Base-by-base conservation (phyloP, 345 rosid genomes). In the Geranium brycei region DNA sequence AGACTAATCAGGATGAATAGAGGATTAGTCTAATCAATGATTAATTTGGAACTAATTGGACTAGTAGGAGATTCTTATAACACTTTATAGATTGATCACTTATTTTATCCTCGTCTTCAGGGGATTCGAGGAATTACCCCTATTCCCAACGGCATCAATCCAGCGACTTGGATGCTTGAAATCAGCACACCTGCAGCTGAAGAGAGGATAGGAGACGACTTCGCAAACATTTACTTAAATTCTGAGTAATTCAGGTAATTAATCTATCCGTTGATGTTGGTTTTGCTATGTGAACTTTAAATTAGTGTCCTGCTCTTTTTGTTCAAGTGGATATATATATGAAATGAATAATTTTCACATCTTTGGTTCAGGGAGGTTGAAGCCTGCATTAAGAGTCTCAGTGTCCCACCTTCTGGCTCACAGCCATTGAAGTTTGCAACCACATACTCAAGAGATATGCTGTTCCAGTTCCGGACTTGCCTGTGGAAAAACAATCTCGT, bases 161-260 rank as follows among this genome's bases (percentile, higher is more conserved):
- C 96, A 68, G 98, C 98, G 63, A 92, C 98, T 19, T 92, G 98
- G 98, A 89, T 92, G 98, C 93, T 92, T 66, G 96, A 89, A 76
- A 88, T 83, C 67, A 87, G 91, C 28, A 81, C 89, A 7, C 76
- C 87, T 64, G 71, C 72, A 57, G 72, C 83, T 69, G 98, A 92
- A 75, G 82, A 81, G 77, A 78, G 65, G 47, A 67, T 78, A 35
- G 79, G 83, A 15, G 64, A 73, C 65, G 98, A 92, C 63, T 92
- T 92, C 65, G 83, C 96, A 2, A 88, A 85, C n/a, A 15, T 84
- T 61, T 92, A 89, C 73, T 69, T 16, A 59, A 77, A 70, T 5
- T 89, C 96, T 62, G 71, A 65, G 28, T 82, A 85, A 68, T 84
- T 68, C 69, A 86, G 95, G 95, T 88, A 58, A 67, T 47, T 47